Conservation (phyloP, 73 alveolate species). For the Effrenium voratum region DNA sequence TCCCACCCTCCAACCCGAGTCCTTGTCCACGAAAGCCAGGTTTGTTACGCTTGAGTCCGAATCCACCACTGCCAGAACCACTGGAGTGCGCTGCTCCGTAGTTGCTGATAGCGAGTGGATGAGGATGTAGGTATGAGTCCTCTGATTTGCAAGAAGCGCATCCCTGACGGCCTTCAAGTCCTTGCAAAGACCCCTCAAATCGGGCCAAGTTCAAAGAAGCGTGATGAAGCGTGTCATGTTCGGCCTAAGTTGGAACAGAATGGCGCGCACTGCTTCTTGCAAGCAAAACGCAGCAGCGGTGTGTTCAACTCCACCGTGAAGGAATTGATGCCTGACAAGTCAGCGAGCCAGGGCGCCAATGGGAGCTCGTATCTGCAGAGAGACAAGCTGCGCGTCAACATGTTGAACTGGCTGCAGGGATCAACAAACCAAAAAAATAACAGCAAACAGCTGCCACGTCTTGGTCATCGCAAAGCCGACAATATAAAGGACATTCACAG, state of each 20-base stretch:
- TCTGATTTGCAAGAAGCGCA: neutral
- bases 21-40: slow-evolving; percentile 49
- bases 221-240: no score
- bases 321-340: slow-evolving; percentile 16
- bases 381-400: neutral
- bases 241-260: no score
- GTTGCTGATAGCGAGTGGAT: slow-evolving; percentile 81
- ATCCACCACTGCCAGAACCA: slow-evolving; percentile 44
- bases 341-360: neutral
- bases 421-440: neutral
- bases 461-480: no score
- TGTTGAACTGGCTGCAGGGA: neutral
- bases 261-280: no score
- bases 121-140: slow-evolving; percentile 37
- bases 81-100: slow-evolving; percentile 86
- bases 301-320: slow-evolving; percentile 44
- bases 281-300: neutral
- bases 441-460: neutral
- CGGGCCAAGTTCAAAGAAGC: no score
- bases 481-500: no score
- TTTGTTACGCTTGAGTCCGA: slow-evolving; percentile 40
- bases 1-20: neutral
- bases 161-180: neutral
- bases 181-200: neutral
- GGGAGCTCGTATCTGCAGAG: neutral